Conservation (phyloP, 2,329 filamentous ascomycete genomes). For the Ascochyta pisi region DNA sequence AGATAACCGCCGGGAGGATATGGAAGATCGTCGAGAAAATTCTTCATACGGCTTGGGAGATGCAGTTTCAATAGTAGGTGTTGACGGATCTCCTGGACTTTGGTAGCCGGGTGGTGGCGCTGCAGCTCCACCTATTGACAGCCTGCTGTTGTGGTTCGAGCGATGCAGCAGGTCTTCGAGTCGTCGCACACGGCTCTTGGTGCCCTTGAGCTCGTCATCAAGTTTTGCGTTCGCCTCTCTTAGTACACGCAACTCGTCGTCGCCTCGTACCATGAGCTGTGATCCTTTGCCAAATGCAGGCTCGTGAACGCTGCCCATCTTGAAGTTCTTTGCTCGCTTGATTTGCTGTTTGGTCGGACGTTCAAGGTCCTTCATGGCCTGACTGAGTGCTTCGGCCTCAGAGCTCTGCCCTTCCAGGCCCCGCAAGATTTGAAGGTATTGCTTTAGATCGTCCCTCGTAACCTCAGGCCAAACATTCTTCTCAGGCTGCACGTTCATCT, state of each 20-base stretch:
- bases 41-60: constrained; percentile 51
- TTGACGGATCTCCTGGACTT: constrained; percentile 46
- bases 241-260: constrained; percentile 73
- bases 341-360: constrained; percentile 85
- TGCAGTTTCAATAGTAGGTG: constrained; percentile 43
- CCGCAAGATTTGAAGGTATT: constrained; percentile 72
- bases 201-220: constrained; percentile 73
- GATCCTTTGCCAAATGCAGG: constrained; percentile 86
- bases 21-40: constrained; percentile 64
- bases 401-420: constrained; percentile 69
- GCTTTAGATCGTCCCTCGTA: constrained; percentile 75
- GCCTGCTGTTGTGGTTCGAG: constrained; percentile 67
- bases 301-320: constrained; percentile 94
- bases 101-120: constrained; percentile 48
- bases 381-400: constrained; percentile 74
- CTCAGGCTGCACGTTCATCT: constrained; percentile 83
- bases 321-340: constrained; percentile 90
- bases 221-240: constrained; percentile 63
- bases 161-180: constrained; percentile 92
- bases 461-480: constrained; percentile 82
- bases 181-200: constrained; percentile 90
- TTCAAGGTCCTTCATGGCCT: constrained; percentile 79
- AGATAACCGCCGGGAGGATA: constrained; percentile 67
- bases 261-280: constrained; percentile 77
- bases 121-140: constrained; percentile 60